Conservation (phyloP, 805 yeast genomes). For the Saccharomyces eubayanus region DNA sequence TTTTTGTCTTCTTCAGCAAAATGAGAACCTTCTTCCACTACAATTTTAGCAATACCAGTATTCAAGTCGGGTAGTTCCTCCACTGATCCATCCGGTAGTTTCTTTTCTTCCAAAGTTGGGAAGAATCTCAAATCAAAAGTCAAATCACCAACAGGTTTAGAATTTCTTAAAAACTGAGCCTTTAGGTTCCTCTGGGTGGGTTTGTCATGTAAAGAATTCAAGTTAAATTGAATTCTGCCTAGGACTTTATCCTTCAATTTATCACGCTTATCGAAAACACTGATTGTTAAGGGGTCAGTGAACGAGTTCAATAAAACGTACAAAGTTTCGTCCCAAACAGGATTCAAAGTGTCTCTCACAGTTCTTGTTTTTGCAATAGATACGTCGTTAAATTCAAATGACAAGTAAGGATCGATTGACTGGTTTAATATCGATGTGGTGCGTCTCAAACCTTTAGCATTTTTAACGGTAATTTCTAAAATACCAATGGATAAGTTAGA, state of each 20-base stretch:
- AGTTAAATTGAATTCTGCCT: conserved; percentile 68
- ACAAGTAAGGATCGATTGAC: conserved; percentile 84
- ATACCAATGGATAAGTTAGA: conserved; percentile 85
- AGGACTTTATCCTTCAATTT: conserved; percentile 65
- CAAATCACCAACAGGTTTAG: conserved; percentile 72
- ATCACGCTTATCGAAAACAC: conserved; percentile 66
- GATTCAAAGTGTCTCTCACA: conserved; percentile 57
- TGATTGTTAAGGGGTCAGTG: conserved; percentile 72
- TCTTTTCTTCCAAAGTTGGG: conserved; percentile 59
- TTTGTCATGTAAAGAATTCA: conserved; percentile 54
- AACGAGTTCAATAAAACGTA: conserved; percentile 63
- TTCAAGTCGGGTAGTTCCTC: conserved; percentile 87
- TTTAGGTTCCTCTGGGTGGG: conserved; percentile 41
- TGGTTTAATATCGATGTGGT: conserved; percentile 58
- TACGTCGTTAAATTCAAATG: conserved; percentile 51
- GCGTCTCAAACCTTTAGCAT: conserved; percentile 62
- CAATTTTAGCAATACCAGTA: conserved; percentile 72
- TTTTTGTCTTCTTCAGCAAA: conserved; percentile 37
- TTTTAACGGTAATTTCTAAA: conserved; percentile 55
- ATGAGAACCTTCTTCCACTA: conserved; percentile 37
- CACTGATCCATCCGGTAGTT: conserved; percentile 66
- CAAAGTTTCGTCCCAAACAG: conserved; percentile 78
- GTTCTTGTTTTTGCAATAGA: conserved; percentile 62
- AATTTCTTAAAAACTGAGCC: conserved; percentile 65
- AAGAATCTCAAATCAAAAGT: conserved; percentile 62